Conservation (phyloP, 345 rosid genomes). For the Rhizophora mangle region DNA sequence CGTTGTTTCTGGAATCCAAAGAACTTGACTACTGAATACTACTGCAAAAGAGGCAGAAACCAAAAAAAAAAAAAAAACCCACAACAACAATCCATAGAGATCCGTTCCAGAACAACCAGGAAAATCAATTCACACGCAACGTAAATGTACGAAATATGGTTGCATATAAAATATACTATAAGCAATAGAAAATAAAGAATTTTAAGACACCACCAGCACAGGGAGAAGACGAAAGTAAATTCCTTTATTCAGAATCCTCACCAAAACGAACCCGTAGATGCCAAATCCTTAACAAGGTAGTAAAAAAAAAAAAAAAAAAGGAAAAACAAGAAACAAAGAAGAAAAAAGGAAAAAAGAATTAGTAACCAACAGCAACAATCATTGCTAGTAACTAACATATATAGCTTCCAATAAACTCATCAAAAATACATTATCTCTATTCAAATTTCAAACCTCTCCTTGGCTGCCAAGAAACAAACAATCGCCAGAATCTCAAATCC, state of each 20-base stretch:
- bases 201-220: too few species aligned
- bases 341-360: slow-evolving; percentile 12
- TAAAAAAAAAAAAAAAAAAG: slow-evolving; percentile 14
- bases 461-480: too few species aligned
- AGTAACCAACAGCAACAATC: slow-evolving; percentile 23
- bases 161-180: neutral
- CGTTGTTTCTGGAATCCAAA: slow-evolving; percentile 34
- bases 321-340: neutral
- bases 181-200: too few species aligned
- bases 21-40: slow-evolving; percentile 33
- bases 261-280: slow-evolving; percentile 14
- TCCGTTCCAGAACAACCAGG: slow-evolving; percentile 32
- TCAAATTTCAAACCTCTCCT: too few species aligned
- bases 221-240: too few species aligned
- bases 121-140: slow-evolving; percentile 22
- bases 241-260: too few species aligned
- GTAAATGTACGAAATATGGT: neutral
- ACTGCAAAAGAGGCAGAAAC: slow-evolving; percentile 43
- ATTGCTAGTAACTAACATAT: neutral
- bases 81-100: slow-evolving; percentile 49
- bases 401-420: neutral
- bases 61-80: slow-evolving; percentile 21
- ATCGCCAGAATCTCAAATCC: too few species aligned
- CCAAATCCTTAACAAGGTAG: slow-evolving; percentile 47
- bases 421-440: too few species aligned